Evolutionary conservation across 495 filamentous ascomycete genomes (phyloP), one percentile per base, ranked within the genome.

Genomic region (Hypoxylon perforatum): DNA sequence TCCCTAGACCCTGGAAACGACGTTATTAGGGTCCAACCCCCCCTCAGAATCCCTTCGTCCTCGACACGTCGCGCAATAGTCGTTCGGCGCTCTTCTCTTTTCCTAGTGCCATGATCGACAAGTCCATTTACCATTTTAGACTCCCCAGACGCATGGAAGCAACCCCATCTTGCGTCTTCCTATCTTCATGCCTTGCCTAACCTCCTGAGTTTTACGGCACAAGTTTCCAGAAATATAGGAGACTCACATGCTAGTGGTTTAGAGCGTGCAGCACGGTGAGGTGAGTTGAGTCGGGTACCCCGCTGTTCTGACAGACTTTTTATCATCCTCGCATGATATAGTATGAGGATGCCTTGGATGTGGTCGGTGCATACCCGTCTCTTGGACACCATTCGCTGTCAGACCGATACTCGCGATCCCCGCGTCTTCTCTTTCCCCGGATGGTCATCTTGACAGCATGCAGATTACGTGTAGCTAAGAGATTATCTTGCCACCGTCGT

Each of bases 161-260:
- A 63, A 68, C 65, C 59, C 65, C 53, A 63, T 67, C 65, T 54
- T 50, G 65, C 59, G 44, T 54, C 44, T 17, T 54, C 44, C 54
- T 59, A 56, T 63, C 53, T 56, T 52, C 46, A 35, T 47, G 11
- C 47, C 19, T 57, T 57, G 21, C 22, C 57, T 12, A 39, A 25
- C 57, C 45, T 57, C 39, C 30, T 33, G 1, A 25, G 33, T 45
- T n/a, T n/a, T 28, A 50, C 44, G 23, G 33, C 18, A 51, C 25
- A 39, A 19, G 46, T 46, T 58, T 45, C 53, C 42, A 49, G 22
- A 19, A 36, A 59, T 25, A 63, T 42, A 33, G 8, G 49, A 56
- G 19, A 49, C 58, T 61, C 49, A 45, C 54, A 54, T 63, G 65
- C 54, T 51, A 59, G 39, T 49, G 50, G 9, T 10, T 36, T 53